Evolutionary conservation across 371 early-diverging fungal species (phyloP), one percentile per base, ranked within the genome.

Genomic region (Umbelopsis sp.): DNA sequence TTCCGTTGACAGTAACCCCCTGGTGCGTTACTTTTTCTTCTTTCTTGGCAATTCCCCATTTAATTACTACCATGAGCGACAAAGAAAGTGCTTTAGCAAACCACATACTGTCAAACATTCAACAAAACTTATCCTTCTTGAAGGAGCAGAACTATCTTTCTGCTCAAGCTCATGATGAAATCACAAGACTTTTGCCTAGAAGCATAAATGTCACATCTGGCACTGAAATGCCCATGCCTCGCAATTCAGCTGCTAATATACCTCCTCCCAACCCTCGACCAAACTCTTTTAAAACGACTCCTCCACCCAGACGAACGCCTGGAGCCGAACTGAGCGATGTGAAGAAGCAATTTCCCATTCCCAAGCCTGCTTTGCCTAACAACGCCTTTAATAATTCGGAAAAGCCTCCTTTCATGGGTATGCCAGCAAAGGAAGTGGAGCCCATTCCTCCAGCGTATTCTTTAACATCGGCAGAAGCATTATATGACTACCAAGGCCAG

Each of bases 401-500:
- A 29, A 57, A 57, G 35, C 57, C 57, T 18, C 57, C 57, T 35
- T 9, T 29, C 22, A 35, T 57, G 35, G 35, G 29, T 25, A 35
- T 71, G 35, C 71, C 74, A 25, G 67, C 70, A 44, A 72, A 69
- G 29, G 66, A 46, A 29, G 20, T 70, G 35, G n/a, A 68, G 1
- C 52, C 70, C 35, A 67, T 78, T 48, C 76, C 77, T 41, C 74
- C 78, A 38, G 77, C 76, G n/a, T 76, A 75, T 67, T 52, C 68
- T 18, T 52, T 73, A 37, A 70, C 72, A n/a, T 70, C 76, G 0
- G 79, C 69, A n/a, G 84, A 83, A 65, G 84, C 84, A 7, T 45
- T 82, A 12, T 84, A 82, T 69, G 82, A 82, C 44, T 84, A 81
- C 48, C 25, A 72, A 10, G 82, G 84, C 4, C 81, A 84, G 37